Conservation (phyloP, 345 rosid genomes). For the Pugionium cornutum region DNA sequence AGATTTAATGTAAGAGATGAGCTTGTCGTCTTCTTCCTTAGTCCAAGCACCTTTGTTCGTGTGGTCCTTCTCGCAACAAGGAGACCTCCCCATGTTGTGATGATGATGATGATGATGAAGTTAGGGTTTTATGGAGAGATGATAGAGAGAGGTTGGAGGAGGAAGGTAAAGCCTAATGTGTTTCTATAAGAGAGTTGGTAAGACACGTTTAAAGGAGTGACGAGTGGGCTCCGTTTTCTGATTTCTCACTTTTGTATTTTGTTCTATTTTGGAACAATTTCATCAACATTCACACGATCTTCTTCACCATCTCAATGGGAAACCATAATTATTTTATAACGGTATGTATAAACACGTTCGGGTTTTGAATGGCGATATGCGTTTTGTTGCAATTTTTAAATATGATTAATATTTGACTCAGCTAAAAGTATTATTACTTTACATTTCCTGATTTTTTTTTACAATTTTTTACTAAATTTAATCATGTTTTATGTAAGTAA, state of each 20-base stretch:
- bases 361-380: not conserved
- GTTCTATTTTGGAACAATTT: not conserved
- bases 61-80: constrained; percentile 68
- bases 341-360: not conserved
- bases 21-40: constrained; percentile 51
- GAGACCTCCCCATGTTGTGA: constrained; percentile 63
- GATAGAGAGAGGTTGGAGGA: constrained; percentile 28
- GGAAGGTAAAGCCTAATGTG: constrained; percentile 41
- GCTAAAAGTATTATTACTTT: too few species aligned
- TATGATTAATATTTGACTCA: too few species aligned
- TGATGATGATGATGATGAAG: constrained; percentile 2
- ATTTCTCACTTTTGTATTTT: constrained; percentile 27
- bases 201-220: constrained; percentile 74
- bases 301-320: constrained; percentile 19
- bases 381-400: constrained; percentile 2
- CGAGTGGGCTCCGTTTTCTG: constrained; percentile 50
- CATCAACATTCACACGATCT: constrained; percentile 8
- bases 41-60: constrained; percentile 52
- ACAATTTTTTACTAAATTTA: too few species aligned
- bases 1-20: constrained; percentile 55
- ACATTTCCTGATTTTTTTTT: too few species aligned
- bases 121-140: constrained; percentile 33
- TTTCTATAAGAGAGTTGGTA: constrained; percentile 99
- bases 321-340: not conserved
- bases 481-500: too few species aligned